Conservation (phyloP, 2,329 filamentous ascomycete genomes). For the Cladosporium austrohemisphaericum region DNA sequence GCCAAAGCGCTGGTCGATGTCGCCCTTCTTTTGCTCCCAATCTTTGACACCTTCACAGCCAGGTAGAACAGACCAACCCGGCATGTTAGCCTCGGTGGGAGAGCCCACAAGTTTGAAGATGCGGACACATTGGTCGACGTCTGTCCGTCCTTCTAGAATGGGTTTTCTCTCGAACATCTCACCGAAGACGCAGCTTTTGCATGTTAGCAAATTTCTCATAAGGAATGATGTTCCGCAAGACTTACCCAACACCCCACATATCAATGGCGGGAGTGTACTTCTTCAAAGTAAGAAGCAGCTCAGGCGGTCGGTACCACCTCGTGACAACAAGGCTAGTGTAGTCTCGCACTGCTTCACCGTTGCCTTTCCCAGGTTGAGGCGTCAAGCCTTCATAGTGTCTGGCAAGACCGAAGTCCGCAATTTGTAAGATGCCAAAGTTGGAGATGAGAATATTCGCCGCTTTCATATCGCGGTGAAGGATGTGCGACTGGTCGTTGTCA, state of each 20-base stretch:
- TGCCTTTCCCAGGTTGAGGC: slow-evolving; percentile 71
- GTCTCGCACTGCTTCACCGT: slow-evolving; percentile 79
- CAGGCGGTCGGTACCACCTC: slow-evolving; percentile 92
- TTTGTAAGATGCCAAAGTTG: slow-evolving; percentile 88
- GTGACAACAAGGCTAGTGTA: slow-evolving; percentile 98
- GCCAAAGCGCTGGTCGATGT: slow-evolving; percentile 69
- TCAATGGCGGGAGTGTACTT: slow-evolving; percentile 97
- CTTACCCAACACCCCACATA: slow-evolving; percentile 89
- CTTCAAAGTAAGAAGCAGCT: slow-evolving; percentile 81
- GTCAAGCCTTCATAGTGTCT: slow-evolving; percentile 84
- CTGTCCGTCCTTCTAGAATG: slow-evolving; percentile 84
- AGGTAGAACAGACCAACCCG: slow-evolving; percentile 78
- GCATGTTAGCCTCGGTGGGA: slow-evolving; percentile 88
- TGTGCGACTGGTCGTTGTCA: slow-evolving; percentile 49
- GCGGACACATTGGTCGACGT: slow-evolving; percentile 82
- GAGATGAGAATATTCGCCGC: slow-evolving; percentile 95
- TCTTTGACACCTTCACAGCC: slow-evolving; percentile 70
- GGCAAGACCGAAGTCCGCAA: slow-evolving; percentile 94
- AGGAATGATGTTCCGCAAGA: slow-evolving; percentile 14
- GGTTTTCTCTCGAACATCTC: slow-evolving; percentile 96
- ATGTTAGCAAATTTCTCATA: slow-evolving; percentile 25
- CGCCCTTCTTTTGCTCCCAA: slow-evolving; percentile 60
- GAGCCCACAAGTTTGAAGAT: slow-evolving; percentile 92
- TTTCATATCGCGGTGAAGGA: slow-evolving; percentile 98
- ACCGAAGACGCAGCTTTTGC: slow-evolving; percentile 81